Evolutionary conservation across 1,284 basidiomycete species (phyloP).

Genomic region (Ceratobasidium sp.): DNA sequence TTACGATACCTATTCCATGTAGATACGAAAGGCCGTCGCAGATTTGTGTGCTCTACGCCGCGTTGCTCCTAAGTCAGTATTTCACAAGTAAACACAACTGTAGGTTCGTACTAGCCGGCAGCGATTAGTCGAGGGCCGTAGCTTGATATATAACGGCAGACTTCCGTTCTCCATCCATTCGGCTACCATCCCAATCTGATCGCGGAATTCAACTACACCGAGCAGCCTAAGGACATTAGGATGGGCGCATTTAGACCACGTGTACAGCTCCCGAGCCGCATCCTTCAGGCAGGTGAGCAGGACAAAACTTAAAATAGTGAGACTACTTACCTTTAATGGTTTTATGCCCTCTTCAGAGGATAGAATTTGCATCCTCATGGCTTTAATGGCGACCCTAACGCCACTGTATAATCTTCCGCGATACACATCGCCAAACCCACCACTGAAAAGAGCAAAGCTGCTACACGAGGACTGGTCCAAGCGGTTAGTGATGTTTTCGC

Average conservation of each 20-base stretch:
- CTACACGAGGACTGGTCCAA: background rate
- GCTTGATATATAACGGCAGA: background rate
- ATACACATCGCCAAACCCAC: slow-evolving; percentile 28
- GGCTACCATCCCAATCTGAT: slow-evolving; percentile 18
- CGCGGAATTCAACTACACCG: slow-evolving; percentile 1
- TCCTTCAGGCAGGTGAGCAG: background rate
- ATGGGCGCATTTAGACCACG: slow-evolving; percentile 23
- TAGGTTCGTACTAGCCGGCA: background rate
- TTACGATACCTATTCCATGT: slow-evolving; percentile 1
- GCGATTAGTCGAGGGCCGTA: background rate
- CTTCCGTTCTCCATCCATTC: slow-evolving; percentile 25
- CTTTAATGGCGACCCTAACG: slow-evolving; percentile 11
- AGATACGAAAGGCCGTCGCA: too few relatives aligned
- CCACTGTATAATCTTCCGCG: background rate
- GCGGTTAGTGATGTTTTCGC: too few relatives aligned
- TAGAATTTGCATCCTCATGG: background rate
- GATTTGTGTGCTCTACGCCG: background rate
- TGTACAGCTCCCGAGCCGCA: slow-evolving; percentile 6
- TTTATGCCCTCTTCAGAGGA: background rate
- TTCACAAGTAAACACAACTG: background rate
- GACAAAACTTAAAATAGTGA: background rate
- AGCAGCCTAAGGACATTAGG: slow-evolving; percentile 4
- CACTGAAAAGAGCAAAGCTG: background rate
- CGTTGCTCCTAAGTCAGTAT: background rate
- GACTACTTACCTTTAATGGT: background rate